A percentile compares a stretch with the other conserved stretches of the same genome.
Evolutionary conservation across 2,329 filamentous ascomycete species (phyloP).

Genomic region (Moelleriella libera): DNA sequence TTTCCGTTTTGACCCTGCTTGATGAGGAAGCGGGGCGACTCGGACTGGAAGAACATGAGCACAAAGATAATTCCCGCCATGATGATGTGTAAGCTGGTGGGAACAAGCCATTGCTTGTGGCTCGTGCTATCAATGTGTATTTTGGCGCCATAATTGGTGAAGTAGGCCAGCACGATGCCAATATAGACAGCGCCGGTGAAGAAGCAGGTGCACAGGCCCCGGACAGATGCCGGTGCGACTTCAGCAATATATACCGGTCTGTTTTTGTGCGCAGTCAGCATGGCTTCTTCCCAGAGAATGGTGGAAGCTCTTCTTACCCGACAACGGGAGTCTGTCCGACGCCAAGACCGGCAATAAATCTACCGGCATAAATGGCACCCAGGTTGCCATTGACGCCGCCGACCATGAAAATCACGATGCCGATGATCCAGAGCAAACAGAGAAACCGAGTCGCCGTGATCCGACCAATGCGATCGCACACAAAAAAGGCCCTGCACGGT

Average conservation of each 20-base stretch:
- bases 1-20: constrained; percentile 47
- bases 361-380: constrained; percentile 46
- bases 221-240: constrained; percentile 52
- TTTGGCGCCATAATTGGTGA: constrained; percentile 50
- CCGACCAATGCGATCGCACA: constrained; percentile 47
- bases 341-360: constrained; percentile 52
- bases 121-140: constrained; percentile 32
- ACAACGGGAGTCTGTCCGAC: constrained; percentile 55
- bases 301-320: constrained; percentile 19
- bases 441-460: constrained; percentile 47
- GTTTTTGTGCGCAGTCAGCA: neutral
- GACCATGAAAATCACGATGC: constrained; percentile 45
- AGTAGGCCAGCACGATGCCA: constrained; percentile 68
- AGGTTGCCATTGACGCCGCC: constrained; percentile 34
- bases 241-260: constrained; percentile 59
- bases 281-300: neutral
- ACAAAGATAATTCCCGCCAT: constrained; percentile 59
- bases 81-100: constrained; percentile 64
- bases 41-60: constrained; percentile 53
- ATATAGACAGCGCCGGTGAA: constrained; percentile 49
- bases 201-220: constrained; percentile 56
- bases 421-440: constrained; percentile 41
- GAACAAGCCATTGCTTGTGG: constrained; percentile 45
- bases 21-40: constrained; percentile 58
- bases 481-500: constrained; percentile 34